Percentiles rank a stretch among this genome's conserved stretches.
phyloP scores from a whole-genome alignment of 352 stramenopile species.

The Phytophthora fragariaefolia region DNA sequence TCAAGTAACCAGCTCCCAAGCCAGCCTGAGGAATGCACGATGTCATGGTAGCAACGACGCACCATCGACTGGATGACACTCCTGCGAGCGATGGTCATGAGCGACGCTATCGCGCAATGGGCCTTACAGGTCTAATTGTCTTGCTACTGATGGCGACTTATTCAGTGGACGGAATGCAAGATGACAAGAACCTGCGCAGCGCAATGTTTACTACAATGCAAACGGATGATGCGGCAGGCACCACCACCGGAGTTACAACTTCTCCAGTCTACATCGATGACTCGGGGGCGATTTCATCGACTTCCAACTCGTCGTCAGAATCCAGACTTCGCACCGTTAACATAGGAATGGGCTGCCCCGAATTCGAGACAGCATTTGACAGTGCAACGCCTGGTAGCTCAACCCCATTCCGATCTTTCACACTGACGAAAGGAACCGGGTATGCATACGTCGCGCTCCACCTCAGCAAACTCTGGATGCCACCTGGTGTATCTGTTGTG shows the following conservation, averaged over 20 bases:
- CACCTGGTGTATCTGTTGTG: conserved; percentile 46
- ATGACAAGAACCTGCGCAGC: conserved; percentile 17
- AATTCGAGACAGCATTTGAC: conserved; percentile 56
- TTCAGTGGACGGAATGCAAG: background rate
- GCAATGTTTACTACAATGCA: conserved; percentile 13
- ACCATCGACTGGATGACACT: conserved; percentile 32
- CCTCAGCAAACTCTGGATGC: conserved; percentile 55
- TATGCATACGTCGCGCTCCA: conserved; percentile 66
- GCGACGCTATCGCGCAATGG: conserved; percentile 22
- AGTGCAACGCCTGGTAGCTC: conserved; percentile 37
- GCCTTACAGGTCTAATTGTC: conserved; percentile 22
- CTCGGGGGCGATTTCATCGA: conserved; percentile 17
- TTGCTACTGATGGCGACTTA: conserved; percentile 31
- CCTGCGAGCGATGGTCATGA: background rate
- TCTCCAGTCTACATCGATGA: conserved; percentile 19
- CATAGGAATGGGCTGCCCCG: conserved; percentile 54
- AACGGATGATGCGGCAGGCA: conserved; percentile 2
- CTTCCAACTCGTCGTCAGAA: conserved; percentile 18
- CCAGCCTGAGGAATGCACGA: conserved; percentile 23
- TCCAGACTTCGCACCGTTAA: conserved; percentile 28
- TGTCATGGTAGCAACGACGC: conserved; percentile 18
- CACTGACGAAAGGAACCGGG: conserved; percentile 54
- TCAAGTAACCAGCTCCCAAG: background rate
- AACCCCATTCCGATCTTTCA: conserved; percentile 53
- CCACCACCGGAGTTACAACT: background rate